Conservation (phyloP, 306 rosid species). For the Arachis stenosperma region DNA sequence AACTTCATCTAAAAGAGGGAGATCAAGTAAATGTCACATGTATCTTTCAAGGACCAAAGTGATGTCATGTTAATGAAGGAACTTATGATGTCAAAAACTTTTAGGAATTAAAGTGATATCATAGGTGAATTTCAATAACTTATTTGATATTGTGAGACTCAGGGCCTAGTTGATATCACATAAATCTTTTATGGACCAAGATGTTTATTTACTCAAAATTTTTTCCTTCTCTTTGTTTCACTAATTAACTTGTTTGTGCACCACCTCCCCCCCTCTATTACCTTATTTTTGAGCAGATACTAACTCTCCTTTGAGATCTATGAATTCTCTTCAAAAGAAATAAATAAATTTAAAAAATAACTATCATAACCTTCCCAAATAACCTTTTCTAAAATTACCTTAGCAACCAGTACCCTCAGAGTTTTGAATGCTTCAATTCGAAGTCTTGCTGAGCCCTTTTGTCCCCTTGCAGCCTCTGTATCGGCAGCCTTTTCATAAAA, state of each 20-base stretch:
- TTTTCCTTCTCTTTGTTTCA: too few relatives aligned
- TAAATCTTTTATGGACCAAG: too few relatives aligned
- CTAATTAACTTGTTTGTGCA: neutral
- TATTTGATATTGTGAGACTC: too few relatives aligned
- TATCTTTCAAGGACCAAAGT: too few relatives aligned
- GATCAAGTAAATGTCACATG: too few relatives aligned
- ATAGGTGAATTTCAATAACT: too few relatives aligned
- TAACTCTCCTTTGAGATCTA: constrained; percentile 26
- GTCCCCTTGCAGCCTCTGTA: constrained; percentile 85
- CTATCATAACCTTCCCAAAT: constrained; percentile 20
- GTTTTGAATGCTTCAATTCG: constrained; percentile 81
- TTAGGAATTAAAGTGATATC: too few relatives aligned
- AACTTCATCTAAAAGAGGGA: too few relatives aligned
- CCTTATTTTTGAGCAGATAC: constrained; percentile 29
- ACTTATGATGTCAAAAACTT: too few relatives aligned
- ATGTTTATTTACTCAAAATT: too few relatives aligned
- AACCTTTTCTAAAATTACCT: constrained; percentile 55
- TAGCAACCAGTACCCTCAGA: constrained; percentile 78
- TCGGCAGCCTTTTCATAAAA: constrained; percentile 78
- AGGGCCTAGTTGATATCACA: too few relatives aligned
- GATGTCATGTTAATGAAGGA: too few relatives aligned
- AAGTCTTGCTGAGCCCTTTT: constrained; percentile 75
- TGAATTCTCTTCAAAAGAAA: neutral
- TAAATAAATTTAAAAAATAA: constrained; percentile 24
- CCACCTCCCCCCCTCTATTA: neutral